Conservation (phyloP, 2,329 filamentous ascomycete species). For the Eutypa lata region DNA sequence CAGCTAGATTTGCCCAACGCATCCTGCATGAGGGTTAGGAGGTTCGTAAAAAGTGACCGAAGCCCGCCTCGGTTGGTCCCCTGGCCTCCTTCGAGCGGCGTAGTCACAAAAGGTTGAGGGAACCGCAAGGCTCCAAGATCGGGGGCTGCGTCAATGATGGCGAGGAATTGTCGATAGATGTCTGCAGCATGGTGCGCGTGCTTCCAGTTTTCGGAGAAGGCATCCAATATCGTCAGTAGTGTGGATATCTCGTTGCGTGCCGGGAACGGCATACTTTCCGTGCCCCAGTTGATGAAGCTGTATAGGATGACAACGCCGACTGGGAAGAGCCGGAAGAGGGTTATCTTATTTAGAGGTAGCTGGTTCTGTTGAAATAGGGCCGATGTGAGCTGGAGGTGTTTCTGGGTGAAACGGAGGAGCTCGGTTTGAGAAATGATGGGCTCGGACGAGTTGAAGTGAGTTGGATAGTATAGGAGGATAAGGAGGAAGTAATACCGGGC, state of each 20-base stretch:
- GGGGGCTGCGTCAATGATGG: constrained; percentile 14
- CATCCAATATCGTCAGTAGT: constrained; percentile 33
- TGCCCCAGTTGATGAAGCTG: constrained; percentile 16
- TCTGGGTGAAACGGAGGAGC: constrained; percentile 36
- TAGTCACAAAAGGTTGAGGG: constrained; percentile 5
- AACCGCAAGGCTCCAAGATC: constrained; percentile 15
- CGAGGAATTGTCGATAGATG: constrained; percentile 31
- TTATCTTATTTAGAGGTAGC: constrained; percentile 40
- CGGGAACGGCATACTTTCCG: constrained; percentile 20
- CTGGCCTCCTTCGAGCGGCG: constrained; percentile 8
- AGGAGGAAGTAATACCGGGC: constrained; percentile 43
- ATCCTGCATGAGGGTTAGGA: constrained; percentile 29
- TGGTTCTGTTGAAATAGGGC: constrained; percentile 40
- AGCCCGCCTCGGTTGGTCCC: constrained; percentile 14
- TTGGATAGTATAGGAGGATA: constrained; percentile 40
- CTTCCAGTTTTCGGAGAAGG: constrained; percentile 34
- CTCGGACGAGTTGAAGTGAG: constrained; percentile 34
- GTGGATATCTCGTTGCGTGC: constrained; percentile 33
- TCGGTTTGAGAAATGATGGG: constrained; percentile 28
- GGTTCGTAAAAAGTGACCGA: constrained; percentile 14
- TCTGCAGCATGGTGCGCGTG: constrained; percentile 32
- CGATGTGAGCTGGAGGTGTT: constrained; percentile 40
- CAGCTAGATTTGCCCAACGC: constrained; percentile 32
- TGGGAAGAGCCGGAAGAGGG: constrained; percentile 37
- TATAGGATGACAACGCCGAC: constrained; percentile 36